Conservation (phyloP, 805 yeast genomes). For the Tetrapisispora namnaoensis region DNA sequence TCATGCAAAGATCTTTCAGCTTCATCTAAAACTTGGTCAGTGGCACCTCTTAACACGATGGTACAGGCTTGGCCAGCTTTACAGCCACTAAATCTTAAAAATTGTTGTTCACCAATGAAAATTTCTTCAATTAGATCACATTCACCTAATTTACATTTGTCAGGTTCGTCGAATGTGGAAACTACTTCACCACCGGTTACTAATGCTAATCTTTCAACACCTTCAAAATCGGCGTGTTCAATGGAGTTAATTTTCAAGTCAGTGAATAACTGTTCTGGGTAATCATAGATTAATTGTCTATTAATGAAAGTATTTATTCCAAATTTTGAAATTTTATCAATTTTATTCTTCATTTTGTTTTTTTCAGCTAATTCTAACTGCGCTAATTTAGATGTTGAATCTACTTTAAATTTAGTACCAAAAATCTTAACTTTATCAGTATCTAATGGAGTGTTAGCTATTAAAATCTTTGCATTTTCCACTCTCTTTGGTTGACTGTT, state of each 20-base stretch:
- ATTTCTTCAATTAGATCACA: slow-evolving; percentile 88
- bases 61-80: slow-evolving; percentile 95
- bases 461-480: slow-evolving; percentile 73
- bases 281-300: slow-evolving; percentile 93
- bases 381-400: slow-evolving; percentile 87
- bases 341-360: slow-evolving; percentile 83
- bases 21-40: slow-evolving; percentile 92
- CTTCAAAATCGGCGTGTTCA: slow-evolving; percentile 98
- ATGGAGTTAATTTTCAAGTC: slow-evolving; percentile 83
- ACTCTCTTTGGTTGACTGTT: slow-evolving; percentile 85
- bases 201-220: slow-evolving; percentile 89
- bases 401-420: slow-evolving; percentile 96
- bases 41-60: slow-evolving; percentile 91
- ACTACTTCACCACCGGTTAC: slow-evolving; percentile 98
- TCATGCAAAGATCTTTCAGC: slow-evolving; percentile 96
- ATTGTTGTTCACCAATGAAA: slow-evolving; percentile 83
- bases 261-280: slow-evolving; percentile 91
- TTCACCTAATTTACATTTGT: slow-evolving; percentile 71
- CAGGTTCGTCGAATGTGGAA: slow-evolving; percentile 91
- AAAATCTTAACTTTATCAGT: slow-evolving; percentile 96
- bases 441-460: slow-evolving; percentile 93
- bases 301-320: slow-evolving; percentile 86
- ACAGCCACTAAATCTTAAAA: slow-evolving; percentile 91
- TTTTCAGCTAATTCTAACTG: slow-evolving; percentile 91
- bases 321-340: slow-evolving; percentile 79